Conservation (phyloP, 805 yeast genomes). For the Spathaspora passalidarum region DNA sequence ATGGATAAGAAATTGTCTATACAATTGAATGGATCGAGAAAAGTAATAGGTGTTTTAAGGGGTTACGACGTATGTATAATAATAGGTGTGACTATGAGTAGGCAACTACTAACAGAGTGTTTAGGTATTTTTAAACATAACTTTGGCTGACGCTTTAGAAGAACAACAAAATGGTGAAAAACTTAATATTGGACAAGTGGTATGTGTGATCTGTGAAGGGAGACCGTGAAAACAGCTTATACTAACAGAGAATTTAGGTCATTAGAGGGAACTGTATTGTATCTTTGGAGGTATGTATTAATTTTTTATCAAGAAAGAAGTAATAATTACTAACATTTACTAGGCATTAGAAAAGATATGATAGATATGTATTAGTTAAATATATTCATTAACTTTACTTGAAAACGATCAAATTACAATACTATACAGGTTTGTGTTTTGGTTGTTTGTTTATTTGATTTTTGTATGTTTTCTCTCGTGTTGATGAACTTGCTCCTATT, state of each 20-base stretch:
- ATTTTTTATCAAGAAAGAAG: background rate
- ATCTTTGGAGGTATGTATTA: conserved; percentile 58
- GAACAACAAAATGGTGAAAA: conserved; percentile 48
- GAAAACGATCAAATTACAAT: no score
- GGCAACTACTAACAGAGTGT: conserved; percentile 16
- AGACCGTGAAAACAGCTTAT: background rate
- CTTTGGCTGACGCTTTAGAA: conserved; percentile 70
- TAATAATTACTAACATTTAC: background rate
- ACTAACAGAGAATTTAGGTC: conserved; percentile 33
- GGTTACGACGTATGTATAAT: conserved; percentile 68
- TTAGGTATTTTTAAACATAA: conserved; percentile 64
- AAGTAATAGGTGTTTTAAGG: conserved; percentile 73
- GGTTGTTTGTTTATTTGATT: no score
- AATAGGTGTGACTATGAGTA: background rate
- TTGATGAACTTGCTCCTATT: no score
- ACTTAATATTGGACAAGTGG: conserved; percentile 63
- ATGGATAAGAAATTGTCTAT: conserved; percentile 73
- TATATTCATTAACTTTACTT: background rate
- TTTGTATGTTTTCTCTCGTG: no score
- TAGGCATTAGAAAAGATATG: conserved; percentile 35
- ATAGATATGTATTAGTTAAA: conserved; percentile 7
- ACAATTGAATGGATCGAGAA: conserved; percentile 75
- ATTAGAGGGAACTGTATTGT: conserved; percentile 78
- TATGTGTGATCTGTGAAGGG: conserved; percentile 15
- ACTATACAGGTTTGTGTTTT: no score